Base-by-base conservation (phyloP, 2,329 filamentous ascomycete genomes). In the Teratosphaeria pseudoeucalypti region DNA sequence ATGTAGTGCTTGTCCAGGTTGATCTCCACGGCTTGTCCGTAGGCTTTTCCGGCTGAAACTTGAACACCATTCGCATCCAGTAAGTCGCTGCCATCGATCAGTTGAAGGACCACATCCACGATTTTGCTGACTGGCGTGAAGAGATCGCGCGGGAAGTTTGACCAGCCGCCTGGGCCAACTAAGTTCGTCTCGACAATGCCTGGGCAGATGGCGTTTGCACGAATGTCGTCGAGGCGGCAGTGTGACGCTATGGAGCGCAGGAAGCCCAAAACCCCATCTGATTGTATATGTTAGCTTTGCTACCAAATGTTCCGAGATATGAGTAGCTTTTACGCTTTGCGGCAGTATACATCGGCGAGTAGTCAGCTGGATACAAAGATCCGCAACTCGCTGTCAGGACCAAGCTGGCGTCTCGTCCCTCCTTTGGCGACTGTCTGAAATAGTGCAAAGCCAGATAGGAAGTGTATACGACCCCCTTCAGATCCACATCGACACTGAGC, bases 201-300 rank as follows among this genome's bases (percentile, higher is more conserved):
- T 1, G 73, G 73, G 14, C 71, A 74, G 0, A 75, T 73, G 1
- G 70, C 69, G 59, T 77, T 77, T 3, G 73, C 74, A 12, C 75
- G 71, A 23, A 77, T 71, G 0, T 71, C 70, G 10, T 73, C 70
- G 19, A 67, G 64, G 61, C 73, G 74, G 14, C 67, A 67, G 3
- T 69, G 23, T 32, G 52, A 68, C 0, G 73, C 70, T 27, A 76
- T 72, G 2, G 73, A 69, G 12, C 73, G 69, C 60, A 73, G 72
- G 63, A 77, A 74, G 1, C 75, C 74, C 4, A 77, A 61, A 0
- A 76, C 71, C 1, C 70, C 75, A 60, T 75, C 60, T 55, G 47
- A 29, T 5, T 19, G 12, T 12, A 14, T 29, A 12, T 5, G 10
- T 54, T 23, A 54, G 52, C 32, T n/a, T 11, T 16, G 10, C 10